A percentile compares a stretch with the other conserved stretches of the same genome.
These are phyloP conservation scores for Corchorus capsularis DNA, from an alignment of 345 rosid species.

Conservation along the genomic window DNA sequence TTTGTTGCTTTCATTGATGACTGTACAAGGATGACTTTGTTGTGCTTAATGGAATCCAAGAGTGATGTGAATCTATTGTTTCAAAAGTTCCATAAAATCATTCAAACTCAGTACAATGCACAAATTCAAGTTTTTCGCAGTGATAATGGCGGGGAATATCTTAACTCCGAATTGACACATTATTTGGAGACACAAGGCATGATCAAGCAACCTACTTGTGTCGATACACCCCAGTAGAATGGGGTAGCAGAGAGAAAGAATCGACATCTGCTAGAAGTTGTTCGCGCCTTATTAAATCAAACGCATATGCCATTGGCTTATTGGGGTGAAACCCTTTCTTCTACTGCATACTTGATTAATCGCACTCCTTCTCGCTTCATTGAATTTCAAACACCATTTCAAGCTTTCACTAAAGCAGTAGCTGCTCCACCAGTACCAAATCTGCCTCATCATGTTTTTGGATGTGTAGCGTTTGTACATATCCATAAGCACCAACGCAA, in stretches of 20 bases:
- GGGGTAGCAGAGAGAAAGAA: background rate
- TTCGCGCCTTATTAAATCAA: background rate
- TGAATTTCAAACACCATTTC: background rate
- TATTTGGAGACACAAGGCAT: background rate
- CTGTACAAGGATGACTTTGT: conserved; percentile 7
- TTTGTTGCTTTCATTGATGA: conserved; percentile 13
- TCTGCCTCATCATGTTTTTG: background rate
- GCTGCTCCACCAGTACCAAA: background rate
- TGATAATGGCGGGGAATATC: conserved; percentile 7
- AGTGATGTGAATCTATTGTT: background rate
- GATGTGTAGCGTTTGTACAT: background rate
- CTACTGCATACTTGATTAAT: background rate
- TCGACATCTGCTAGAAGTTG: conserved; percentile 8
- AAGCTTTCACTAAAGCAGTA: background rate
- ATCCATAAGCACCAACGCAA: background rate
- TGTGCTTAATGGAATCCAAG: conserved; percentile 6
- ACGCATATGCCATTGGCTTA: background rate
- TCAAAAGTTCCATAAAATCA: conserved; percentile 11
- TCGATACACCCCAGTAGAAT: background rate
- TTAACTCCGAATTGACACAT: background rate
- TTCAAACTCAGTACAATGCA: conserved; percentile 4
- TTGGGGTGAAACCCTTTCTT: background rate
- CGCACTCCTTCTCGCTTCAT: background rate
- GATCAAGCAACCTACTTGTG: background rate
- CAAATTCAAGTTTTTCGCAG: background rate